Conservation (phyloP, 345 rosid species). For the Rhizophora apiculata region DNA sequence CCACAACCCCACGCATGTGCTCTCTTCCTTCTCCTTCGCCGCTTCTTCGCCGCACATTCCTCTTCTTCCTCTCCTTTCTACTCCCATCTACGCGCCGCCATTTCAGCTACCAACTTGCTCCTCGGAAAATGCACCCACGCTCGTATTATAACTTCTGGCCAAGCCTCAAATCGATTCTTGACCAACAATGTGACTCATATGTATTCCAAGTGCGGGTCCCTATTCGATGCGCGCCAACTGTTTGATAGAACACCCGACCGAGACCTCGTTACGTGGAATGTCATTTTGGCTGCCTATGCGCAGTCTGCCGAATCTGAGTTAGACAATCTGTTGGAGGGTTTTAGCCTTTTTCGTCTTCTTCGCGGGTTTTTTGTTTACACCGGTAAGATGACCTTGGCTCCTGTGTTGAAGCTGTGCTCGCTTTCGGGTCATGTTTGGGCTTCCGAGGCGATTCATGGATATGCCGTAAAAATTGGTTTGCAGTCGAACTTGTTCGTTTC, state of each 20-base stretch:
- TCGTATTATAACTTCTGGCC: constrained; percentile 33
- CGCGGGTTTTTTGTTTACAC: constrained; percentile 30
- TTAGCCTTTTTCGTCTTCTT: constrained; percentile 38
- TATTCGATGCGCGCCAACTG: constrained; percentile 43
- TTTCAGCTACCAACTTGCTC: constrained; percentile 40
- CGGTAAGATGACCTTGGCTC: constrained; percentile 49
- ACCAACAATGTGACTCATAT: constrained; percentile 48
- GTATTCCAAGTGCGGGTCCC: constrained; percentile 54
- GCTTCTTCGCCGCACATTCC: neutral
- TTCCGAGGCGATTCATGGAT: constrained; percentile 50
- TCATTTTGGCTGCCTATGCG: constrained; percentile 54
- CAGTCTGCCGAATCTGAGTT: constrained; percentile 22
- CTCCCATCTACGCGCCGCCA: constrained; percentile 48
- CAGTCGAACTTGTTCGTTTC: constrained; percentile 43
- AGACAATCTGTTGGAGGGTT: constrained; percentile 33
- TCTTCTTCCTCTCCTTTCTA: constrained; percentile 47
- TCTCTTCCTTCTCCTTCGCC: neutral
- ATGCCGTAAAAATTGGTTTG: constrained; percentile 56
- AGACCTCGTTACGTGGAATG: constrained; percentile 61
- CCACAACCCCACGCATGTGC: neutral
- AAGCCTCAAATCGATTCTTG: constrained; percentile 42
- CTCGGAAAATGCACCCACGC: constrained; percentile 51
- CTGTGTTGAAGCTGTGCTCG: constrained; percentile 50
- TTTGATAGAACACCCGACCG: constrained; percentile 47
- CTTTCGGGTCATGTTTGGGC: constrained; percentile 44